Conservation (phyloP, 305 asterid species). For the Nicotiana rustica region DNA sequence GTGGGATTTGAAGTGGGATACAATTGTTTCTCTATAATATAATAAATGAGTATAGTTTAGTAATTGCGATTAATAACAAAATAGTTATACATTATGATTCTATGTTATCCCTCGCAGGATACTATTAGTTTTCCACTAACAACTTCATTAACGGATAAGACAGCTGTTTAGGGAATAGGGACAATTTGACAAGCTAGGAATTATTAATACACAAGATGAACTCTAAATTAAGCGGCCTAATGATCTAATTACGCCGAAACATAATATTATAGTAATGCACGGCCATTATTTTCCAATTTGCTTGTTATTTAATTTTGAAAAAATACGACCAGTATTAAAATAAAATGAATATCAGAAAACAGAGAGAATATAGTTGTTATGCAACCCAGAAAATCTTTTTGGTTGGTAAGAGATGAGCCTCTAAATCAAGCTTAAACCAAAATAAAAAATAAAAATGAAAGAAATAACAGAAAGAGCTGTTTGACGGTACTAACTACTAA, state of each 20-base stretch:
- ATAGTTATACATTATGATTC: no score
- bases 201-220: neutral
- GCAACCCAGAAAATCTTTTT: neutral
- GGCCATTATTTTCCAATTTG: neutral
- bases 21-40: neutral
- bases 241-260: neutral
- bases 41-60: no score
- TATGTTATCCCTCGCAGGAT: no score
- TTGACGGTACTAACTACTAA: no score
- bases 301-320: neutral
- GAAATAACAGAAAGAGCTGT: no score
- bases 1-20: neutral
- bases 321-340: neutral
- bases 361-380: neutral
- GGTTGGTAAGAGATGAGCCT: neutral
- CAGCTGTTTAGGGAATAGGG: neutral
- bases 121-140: no score
- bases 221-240: neutral
- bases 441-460: no score
- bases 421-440: neutral
- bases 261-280: no score
- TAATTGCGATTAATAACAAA: no score
- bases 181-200: neutral
- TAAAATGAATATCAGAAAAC: neutral
- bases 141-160: neutral